Evolutionary conservation across 1,284 basidiomycete species (phyloP), one percentile per base, ranked within the genome.

Genomic region (Leccinum subfulvum): DNA sequence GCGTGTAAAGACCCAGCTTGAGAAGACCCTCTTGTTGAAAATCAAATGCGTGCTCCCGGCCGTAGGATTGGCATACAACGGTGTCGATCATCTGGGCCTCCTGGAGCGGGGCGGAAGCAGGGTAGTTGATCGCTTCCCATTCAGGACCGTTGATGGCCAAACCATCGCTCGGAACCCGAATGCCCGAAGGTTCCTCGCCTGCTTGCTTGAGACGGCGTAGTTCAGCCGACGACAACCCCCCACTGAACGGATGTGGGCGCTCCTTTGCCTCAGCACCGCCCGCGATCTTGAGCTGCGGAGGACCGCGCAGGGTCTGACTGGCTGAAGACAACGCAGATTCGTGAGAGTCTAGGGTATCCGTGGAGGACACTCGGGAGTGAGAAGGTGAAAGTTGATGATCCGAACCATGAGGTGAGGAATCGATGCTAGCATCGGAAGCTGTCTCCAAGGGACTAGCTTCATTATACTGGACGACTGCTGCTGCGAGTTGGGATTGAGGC

Each of bases 191-290:
- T 64, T 78, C 78, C 63, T 85, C 85, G 53, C 83, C 87, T 30
- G 81, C 84, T 69, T 89, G 86, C 71, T 89, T 88, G 62, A 91
- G 77, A 67, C 89, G 88, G 65, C 86, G 85, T 63, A 91, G 79
- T 65, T 91, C 89, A 57, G 86, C 85, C 59, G 78, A 81, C 14
- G 89, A 89, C 52, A 91, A 77, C 26, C 88, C 88, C 39, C 90
- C 90, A 64, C 87, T 91, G 73, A 90, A 91, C 0, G 90, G 91
- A 71, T 89, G 89, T 16, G 89, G 90, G 59, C 90, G 83, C 71
- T 90, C 90, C 71, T 89, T 88, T 57, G 82, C 77, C 70, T 90
- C 88, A 62, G 77, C 76, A 58, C 80, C 69, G 56, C 78, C 74
- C 57, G 77, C 79, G 58, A 80, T 76, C 75, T 88, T 88, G 65